Base-by-base conservation (phyloP, 2,329 filamentous ascomycete species). In the Didymella keratinophila region DNA sequence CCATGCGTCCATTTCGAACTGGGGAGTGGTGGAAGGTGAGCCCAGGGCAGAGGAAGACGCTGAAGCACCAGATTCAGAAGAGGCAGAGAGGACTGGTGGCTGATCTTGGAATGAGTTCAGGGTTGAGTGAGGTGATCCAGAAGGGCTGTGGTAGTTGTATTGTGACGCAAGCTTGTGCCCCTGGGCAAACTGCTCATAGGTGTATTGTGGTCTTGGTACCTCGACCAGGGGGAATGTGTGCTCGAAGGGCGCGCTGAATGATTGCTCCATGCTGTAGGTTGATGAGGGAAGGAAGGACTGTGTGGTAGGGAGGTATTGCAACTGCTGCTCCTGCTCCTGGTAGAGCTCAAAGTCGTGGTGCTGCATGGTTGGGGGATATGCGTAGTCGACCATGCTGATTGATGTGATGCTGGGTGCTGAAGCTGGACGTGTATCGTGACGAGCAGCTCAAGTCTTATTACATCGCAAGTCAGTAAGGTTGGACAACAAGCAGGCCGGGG, bases 1-100 rank as follows among this genome's bases (percentile, higher is more conserved):
- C 89, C 90, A 51, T 80, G 85, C 55, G 77, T 87, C 58, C 36
- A 58, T 52, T 82, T 82, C 59, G 83, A 87, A 60, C 83, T 92
- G 61, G 84, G 82, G 71, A 82, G 86, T 50, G 83, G 89, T 28
- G 82, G 85, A 79, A 27, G 82, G 82, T 6, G 82, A 84, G 42
- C 79, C 81, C 63, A 81, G 79, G 16, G 79, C 74, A 11, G 82
- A 84, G 4, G 82, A 84, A 11, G 82, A 79, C 10, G 78, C 77
- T 18, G 82, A 84, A 44, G 81, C 80, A 54, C 80, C 81, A 28
- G 82, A 84, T 65, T 83, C 81, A 9, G 81, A 84, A 3, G 80
- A 81, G 16, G 80, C 74, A 14, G 80, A 81, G 16, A 81, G 76
- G 11, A 79, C 71, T 30, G 80, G 79, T 32, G 80, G 79, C 46